Evolutionary conservation across 352 stramenopile species (phyloP), one percentile per base, ranked within the genome.

Genomic region (Phytopythium oedochilum): DNA sequence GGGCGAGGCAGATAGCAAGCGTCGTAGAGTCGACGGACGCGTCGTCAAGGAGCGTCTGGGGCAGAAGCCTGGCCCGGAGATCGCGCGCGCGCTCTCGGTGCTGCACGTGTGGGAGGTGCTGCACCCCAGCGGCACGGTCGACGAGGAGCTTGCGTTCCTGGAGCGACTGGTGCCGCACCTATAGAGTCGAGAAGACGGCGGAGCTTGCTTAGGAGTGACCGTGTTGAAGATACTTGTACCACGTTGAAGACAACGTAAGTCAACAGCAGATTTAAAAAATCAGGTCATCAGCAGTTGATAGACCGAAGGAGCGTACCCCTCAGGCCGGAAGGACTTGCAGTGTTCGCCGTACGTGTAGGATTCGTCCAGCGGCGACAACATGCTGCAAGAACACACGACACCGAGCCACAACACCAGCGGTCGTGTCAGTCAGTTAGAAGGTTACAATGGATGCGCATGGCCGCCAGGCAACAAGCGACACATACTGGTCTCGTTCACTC

Each of bases 281-380:
- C n/a, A n/a, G n/a, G n/a, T n/a, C n/a, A n/a, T n/a, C n/a, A n/a
- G n/a, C n/a, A n/a, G n/a, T n/a, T n/a, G n/a, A 10, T 15, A 20
- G 20, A 38, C n/a, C 36, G 23, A 55, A 22, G n/a, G n/a, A 36
- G 69, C 68, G 38, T 61, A 93, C 83, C 74, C 66, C 63, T 76
- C 64, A 8, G 83, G 83, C 32, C 83, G 81, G 50, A 82, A 94
- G 44, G 80, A 92, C 26, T 83, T 73, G 59, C 83, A 94, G 55
- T 88, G 68, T 52, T 88, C 80, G 60, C 83, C 92, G 49, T 81
- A 94, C 38, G 78, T 89, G 63, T 88, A 88, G 17, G 73, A 75
- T 3, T 88, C 73, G 34, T 79, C 67, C 14, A 61, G 59, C 2
- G 79, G 71, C 42, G 47, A 32, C 26, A 67, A 53, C 17, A 81